Conservation (phyloP, 768 basidiomycete species). For the Clitopilus hobsonii region DNA sequence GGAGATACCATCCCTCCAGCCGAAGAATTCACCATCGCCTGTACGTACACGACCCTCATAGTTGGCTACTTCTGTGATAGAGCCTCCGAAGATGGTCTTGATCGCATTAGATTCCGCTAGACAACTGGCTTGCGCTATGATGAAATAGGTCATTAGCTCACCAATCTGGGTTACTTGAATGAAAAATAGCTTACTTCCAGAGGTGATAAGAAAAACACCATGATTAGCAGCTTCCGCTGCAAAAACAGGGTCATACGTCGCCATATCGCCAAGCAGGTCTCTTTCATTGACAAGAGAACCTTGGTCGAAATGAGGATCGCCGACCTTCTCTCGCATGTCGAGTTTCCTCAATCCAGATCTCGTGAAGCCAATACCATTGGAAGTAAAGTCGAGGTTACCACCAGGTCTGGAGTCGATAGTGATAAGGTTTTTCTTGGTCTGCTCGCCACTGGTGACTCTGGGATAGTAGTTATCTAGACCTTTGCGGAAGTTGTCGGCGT, state of each 20-base stretch:
- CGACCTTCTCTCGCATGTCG: background rate
- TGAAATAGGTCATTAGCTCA: background rate
- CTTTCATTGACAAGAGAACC: conserved; percentile 8
- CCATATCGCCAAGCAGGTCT: conserved; percentile 6
- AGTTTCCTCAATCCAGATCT: conserved; percentile 6
- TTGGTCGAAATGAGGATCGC: conserved; percentile 10
- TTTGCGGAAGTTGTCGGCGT: conserved; percentile 3
- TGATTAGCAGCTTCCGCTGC: conserved; percentile 1
- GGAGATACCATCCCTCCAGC: conserved; percentile 26
- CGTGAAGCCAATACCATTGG: conserved; percentile 6
- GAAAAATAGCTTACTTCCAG: conserved; percentile 4
- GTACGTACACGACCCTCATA: conserved; percentile 14
- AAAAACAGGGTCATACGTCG: conserved; percentile 5
- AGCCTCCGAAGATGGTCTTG: conserved; percentile 5
- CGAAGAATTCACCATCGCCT: conserved; percentile 22
- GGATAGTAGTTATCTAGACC: conserved; percentile 6
- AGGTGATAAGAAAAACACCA: conserved; percentile 7
- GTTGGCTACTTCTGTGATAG: conserved; percentile 8
- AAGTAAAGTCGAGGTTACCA: conserved; percentile 2
- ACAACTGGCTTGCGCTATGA: background rate
- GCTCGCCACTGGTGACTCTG: conserved; percentile 4
- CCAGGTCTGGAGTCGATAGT: conserved; percentile 4
- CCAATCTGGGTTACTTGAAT: background rate
- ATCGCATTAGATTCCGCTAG: background rate
- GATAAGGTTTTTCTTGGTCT: conserved; percentile 2